A percentile compares a stretch with the other conserved stretches of the same genome.
Evolutionary conservation across 345 rosid species (phyloP).

Genomic region (Acer campestre): DNA sequence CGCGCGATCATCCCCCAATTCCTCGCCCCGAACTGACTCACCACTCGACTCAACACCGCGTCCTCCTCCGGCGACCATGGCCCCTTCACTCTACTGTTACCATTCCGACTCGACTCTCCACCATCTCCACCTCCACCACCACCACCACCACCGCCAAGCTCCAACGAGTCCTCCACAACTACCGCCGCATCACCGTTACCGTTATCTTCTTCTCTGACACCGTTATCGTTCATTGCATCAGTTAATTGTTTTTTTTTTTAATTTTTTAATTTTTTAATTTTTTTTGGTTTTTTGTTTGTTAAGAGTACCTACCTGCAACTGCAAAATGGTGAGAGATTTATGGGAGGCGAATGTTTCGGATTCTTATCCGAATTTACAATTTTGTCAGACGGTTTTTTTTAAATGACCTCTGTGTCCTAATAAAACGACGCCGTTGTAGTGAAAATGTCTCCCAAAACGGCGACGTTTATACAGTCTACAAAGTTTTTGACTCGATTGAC

Average conservation of each 20-base stretch:
- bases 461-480: not conserved
- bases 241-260: slow-evolving; percentile 3
- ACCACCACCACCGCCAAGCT: not conserved
- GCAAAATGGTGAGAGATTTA: slow-evolving; percentile 33
- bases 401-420: slow-evolving; percentile 34
- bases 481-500: slow-evolving; percentile 4
- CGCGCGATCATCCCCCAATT: slow-evolving; percentile 88
- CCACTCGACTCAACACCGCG: slow-evolving; percentile 56
- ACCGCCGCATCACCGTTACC: slow-evolving; percentile 22
- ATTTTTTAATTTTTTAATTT: not conserved
- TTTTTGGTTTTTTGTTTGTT: slow-evolving; percentile 17
- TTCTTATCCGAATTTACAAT: slow-evolving; percentile 21
- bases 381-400: slow-evolving; percentile 20
- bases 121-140: not conserved
- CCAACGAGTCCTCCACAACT: slow-evolving; percentile 28
- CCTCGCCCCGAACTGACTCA: slow-evolving; percentile 68
- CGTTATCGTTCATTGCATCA: slow-evolving; percentile 27
- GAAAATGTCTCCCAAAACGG: fast-evolving
- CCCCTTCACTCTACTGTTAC: slow-evolving; percentile 58
- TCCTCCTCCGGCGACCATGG: slow-evolving; percentile 92
- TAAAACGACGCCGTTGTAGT: slow-evolving; percentile 13
- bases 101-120: slow-evolving; percentile 28
- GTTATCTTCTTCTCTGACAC: slow-evolving; percentile 20
- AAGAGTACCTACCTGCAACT: slow-evolving; percentile 56
- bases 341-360: slow-evolving; percentile 27